Evolutionary conservation across 352 stramenopile species (phyloP).

Genomic region (Pythium plurisporium): DNA sequence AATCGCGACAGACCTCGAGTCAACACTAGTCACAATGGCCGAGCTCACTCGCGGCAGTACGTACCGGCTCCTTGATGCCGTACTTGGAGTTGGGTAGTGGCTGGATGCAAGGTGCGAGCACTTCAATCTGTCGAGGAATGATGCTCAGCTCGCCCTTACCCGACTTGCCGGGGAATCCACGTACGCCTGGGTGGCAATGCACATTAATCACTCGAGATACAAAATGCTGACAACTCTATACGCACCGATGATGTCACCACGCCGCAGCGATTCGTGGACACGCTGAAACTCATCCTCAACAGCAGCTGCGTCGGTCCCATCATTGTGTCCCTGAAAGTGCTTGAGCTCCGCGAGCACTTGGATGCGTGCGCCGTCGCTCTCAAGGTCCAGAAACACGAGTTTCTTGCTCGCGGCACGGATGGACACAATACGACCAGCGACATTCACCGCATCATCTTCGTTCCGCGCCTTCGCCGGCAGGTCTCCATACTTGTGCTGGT

Average conservation of each 20-base stretch:
- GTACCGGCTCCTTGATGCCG: conserved; percentile 87
- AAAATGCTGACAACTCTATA: too few species aligned
- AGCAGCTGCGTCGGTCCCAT: conserved; percentile 25
- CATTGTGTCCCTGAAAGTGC: conserved; percentile 44
- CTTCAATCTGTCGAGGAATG: conserved; percentile 76
- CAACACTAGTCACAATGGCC: too few species aligned
- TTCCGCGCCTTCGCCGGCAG: conserved; percentile 56
- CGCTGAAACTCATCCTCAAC: conserved; percentile 49
- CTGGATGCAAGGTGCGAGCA: conserved; percentile 95
- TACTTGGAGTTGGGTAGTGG: conserved; percentile 91
- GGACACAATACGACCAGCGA: conserved; percentile 64
- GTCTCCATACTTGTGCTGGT: conserved; percentile 45
- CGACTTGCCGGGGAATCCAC: conserved; percentile 76
- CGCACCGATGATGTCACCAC: conserved; percentile 71
- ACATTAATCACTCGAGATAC: too few species aligned
- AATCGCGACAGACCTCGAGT: too few species aligned
- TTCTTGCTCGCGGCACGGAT: conserved; percentile 82
- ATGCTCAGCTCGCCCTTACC: conserved; percentile 83
- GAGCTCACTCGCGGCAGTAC: too few species aligned
- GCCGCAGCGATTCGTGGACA: conserved; percentile 68
- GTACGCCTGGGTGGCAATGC: conserved; percentile 34
- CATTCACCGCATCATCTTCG: conserved; percentile 42
- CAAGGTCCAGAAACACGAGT: conserved; percentile 73
- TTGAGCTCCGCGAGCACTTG: conserved; percentile 78
- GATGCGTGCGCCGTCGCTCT: conserved; percentile 56